Base-by-base conservation (phyloP, 495 filamentous ascomycete species). In the Talaromyces adpressus region DNA sequence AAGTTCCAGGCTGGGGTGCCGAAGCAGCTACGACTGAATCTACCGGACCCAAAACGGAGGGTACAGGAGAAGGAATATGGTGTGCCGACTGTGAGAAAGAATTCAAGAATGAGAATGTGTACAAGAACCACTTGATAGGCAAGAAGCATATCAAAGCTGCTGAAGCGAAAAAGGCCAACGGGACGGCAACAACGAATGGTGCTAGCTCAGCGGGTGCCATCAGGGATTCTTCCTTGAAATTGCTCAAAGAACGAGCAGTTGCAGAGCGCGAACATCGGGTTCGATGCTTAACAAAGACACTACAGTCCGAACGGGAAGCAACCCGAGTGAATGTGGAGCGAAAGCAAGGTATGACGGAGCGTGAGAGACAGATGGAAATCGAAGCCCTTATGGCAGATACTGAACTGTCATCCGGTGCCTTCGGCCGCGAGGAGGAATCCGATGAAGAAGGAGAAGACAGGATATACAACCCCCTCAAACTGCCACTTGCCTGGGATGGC, bases 401-500 rank as follows among this genome's bases (percentile, higher is more conserved):
- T 0, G 82, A 85, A 9, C 59, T 59, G 29, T 64, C 73, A 1
- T 77, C 71, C 12, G 77, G 72, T 16, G 79, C 83, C 1, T 78
- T 76, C 20, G 81, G 75, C 20, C 82, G 75, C 1, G 81, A 84
- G 11, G 87, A 89, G 1, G 84, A 88, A 47, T 84, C 82, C 6
- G 91, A 93, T 22, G 73, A 77, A 9, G 82, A 86, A 41, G 81
- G 74, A 4, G 89, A 92, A 25, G 91, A 94, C 63, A 92, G 87
- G 66, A 88, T 98, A 64, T 97, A 97, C 82, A 98, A 98, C 72
- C 94, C 94, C 1, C 82, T 98, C 64, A 98, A 98, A 68, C 80
- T 98, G 7, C 94, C 94, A 6, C 81, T 98, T 18, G 93, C 91
- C 4, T 98, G 94, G 94, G 94, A 98, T 68, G 93, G 95, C 39